A percentile compares a stretch with the other conserved stretches of the same genome.
phyloP scores from a whole-genome alignment of 495 filamentous ascomycete species.

The Chaetomium tenue region DNA sequence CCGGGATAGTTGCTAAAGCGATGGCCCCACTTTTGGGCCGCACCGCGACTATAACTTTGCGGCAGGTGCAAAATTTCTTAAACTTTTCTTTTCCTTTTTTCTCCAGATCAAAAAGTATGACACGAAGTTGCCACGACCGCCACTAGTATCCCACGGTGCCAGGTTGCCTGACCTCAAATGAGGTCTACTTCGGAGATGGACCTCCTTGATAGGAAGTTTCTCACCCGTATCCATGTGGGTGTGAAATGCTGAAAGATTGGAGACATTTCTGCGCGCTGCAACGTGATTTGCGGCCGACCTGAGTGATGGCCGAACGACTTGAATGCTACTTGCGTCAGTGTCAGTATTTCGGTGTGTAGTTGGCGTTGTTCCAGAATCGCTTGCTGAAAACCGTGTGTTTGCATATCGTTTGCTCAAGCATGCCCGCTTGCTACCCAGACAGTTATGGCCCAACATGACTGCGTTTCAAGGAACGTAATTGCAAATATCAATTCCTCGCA shows the following conservation, averaged over 20 bases:
- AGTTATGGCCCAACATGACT: too few species aligned
- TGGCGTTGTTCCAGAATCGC: neutral
- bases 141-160: constrained; percentile 50
- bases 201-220: constrained; percentile 55
- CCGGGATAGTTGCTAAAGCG: neutral
- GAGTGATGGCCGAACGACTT: neutral
- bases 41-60: constrained; percentile 10
- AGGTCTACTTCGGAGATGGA: constrained; percentile 50
- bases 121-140: constrained; percentile 54
- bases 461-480: too few species aligned
- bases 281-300: neutral
- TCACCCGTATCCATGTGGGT: constrained; percentile 40
- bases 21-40: constrained; percentile 7
- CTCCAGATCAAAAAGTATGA: constrained; percentile 54
- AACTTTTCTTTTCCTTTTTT: constrained; percentile 37
- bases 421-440: too few species aligned
- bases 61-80: constrained; percentile 10
- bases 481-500: too few species aligned
- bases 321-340: neutral
- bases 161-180: constrained; percentile 48
- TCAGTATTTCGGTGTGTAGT: neutral
- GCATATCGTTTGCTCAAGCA: too few species aligned
- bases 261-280: constrained; percentile 30
- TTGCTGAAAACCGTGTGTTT: too few species aligned
- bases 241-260: constrained; percentile 50